These are phyloP conservation scores for Hypoxylon trugodes DNA, from an alignment of 495 filamentous ascomycete genomes.

Conservation along the genomic window DNA sequence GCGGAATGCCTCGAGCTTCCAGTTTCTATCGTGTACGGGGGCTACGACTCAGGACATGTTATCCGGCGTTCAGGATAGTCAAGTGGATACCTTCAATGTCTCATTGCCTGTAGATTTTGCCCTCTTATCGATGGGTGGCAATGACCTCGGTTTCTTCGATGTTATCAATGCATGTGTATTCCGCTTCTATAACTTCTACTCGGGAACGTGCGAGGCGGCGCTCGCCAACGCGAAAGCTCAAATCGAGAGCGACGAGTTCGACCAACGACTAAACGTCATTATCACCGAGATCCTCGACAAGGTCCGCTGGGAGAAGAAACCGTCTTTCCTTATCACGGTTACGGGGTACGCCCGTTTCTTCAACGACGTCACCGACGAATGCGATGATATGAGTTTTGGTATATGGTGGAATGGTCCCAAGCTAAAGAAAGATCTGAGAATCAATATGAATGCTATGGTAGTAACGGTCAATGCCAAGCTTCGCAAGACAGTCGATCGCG, in stretches of 20 bases:
- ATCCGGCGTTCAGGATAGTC: slow-evolving; percentile 39
- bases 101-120: slow-evolving; percentile 45
- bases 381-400: slow-evolving; percentile 51
- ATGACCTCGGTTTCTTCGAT: slow-evolving; percentile 60
- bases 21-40: slow-evolving; percentile 55
- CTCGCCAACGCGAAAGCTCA: slow-evolving; percentile 39
- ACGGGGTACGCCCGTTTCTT: slow-evolving; percentile 61
- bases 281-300: slow-evolving; percentile 52
- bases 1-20: slow-evolving; percentile 40
- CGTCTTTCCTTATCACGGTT: slow-evolving; percentile 50
- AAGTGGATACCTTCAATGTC: slow-evolving; percentile 50
- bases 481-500: slow-evolving; percentile 30
- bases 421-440: slow-evolving; percentile 45
- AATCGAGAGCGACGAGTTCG: slow-evolving; percentile 45
- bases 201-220: slow-evolving; percentile 51
- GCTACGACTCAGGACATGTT: slow-evolving; percentile 48
- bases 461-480: slow-evolving; percentile 49
- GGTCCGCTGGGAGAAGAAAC: slow-evolving; percentile 48
- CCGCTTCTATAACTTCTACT: slow-evolving; percentile 55
- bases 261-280: slow-evolving; percentile 44
- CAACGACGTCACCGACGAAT: slow-evolving; percentile 53
- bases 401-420: slow-evolving; percentile 49
- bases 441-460: slow-evolving; percentile 51
- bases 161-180: slow-evolving; percentile 60
- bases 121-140: slow-evolving; percentile 56